phyloP scores from a whole-genome alignment of 1,284 basidiomycete species.

The Gomphus sp. region DNA sequence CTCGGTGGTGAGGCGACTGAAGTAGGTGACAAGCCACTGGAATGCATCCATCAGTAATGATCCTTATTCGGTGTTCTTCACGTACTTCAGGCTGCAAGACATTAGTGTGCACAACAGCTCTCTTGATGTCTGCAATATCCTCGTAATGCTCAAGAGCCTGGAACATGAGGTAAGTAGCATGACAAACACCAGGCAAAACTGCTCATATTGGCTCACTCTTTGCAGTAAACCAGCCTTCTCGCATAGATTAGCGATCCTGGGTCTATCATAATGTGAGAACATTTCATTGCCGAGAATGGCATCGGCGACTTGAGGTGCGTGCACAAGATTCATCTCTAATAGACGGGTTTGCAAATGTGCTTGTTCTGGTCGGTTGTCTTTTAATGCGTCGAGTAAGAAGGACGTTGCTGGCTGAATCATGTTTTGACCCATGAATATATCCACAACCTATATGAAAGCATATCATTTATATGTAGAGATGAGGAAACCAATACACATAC shows the following conservation, averaged over 20 bases:
- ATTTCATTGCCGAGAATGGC: constrained; percentile 99
- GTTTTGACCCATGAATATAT: constrained; percentile 99
- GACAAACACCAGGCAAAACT: constrained; percentile 3
- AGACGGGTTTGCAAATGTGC: constrained; percentile 93
- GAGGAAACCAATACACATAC: constrained; percentile 32
- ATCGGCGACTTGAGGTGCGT: constrained; percentile 98
- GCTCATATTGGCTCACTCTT: constrained; percentile 38
- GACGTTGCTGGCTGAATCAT: constrained; percentile 99
- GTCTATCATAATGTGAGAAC: constrained; percentile 96
- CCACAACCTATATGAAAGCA: constrained; percentile 57
- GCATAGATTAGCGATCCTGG: constrained; percentile 95
- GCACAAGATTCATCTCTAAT: constrained; percentile 96
- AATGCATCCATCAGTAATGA: background rate
- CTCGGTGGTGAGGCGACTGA: constrained; percentile 96
- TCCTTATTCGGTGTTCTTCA: constrained; percentile 4
- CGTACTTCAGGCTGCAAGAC: constrained; percentile 78
- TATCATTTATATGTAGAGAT: background rate
- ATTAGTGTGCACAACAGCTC: constrained; percentile 91
- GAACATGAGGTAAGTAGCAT: constrained; percentile 14
- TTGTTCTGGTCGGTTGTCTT: constrained; percentile 98
- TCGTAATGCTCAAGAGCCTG: constrained; percentile 98
- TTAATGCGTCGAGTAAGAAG: constrained; percentile 97
- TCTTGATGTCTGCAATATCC: constrained; percentile 95
- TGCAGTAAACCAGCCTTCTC: constrained; percentile 97
- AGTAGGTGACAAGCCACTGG: constrained; percentile 96